Evolutionary conservation across 345 rosid genomes (phyloP).

Genomic region (Dipteronia dyeriana): DNA sequence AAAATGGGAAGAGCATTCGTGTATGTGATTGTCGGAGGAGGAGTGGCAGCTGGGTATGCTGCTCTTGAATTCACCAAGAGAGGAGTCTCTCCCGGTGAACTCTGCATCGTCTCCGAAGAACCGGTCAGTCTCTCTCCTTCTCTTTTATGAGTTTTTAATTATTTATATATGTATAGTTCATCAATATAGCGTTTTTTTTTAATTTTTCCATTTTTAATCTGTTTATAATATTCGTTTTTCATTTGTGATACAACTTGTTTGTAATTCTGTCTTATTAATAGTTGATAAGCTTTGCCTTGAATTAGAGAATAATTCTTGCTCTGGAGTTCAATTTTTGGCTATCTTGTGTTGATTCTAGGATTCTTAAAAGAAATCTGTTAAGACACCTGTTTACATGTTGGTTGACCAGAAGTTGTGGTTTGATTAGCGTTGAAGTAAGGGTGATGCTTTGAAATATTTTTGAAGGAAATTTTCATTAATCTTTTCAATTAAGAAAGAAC

Average conservation of each 20-base stretch:
- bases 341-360: neutral
- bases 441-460: neutral
- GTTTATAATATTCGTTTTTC: neutral
- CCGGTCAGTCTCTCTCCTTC: conserved; percentile 47
- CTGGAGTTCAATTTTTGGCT: neutral
- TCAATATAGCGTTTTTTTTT: neutral
- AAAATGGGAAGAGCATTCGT: conserved; percentile 96
- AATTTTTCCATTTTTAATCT: neutral
- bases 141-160: neutral
- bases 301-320: neutral
- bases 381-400: too few species aligned
- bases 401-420: neutral
- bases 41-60: conserved; percentile 96
- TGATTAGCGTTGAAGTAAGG: neutral
- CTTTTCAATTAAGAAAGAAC: neutral
- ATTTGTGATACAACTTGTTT: neutral
- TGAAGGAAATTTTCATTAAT: neutral
- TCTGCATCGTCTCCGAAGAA: conserved; percentile 92
- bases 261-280: conserved; percentile 21
- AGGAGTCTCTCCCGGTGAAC: conserved; percentile 83
- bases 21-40: conserved; percentile 94
- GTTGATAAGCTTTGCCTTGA: conserved; percentile 3
- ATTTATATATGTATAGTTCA: neutral
- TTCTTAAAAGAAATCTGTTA: neutral
- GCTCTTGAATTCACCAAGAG: conserved; percentile 85